phyloP scores from a whole-genome alignment of 1,284 basidiomycete species.

The Caloboletus inedulis region DNA sequence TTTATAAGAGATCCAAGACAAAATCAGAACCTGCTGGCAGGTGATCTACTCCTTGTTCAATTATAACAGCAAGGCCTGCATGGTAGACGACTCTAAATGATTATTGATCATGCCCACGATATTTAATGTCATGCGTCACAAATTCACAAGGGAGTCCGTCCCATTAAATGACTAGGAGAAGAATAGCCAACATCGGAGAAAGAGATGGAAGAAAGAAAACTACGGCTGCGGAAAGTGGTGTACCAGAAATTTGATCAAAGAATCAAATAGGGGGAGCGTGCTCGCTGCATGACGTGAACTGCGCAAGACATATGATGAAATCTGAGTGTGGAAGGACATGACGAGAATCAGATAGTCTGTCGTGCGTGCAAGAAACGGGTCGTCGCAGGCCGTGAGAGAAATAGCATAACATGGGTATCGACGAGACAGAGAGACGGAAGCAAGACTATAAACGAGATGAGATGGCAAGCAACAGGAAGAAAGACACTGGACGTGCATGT shows the following conservation, averaged over 20 bases:
- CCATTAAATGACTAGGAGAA: conserved; percentile 34
- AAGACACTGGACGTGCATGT: conserved; percentile 20
- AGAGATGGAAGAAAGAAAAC: conserved; percentile 7
- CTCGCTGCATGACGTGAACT: conserved; percentile 16
- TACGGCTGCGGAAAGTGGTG: conserved; percentile 17
- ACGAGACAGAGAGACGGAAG: conserved; percentile 20
- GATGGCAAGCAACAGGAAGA: conserved; percentile 13
- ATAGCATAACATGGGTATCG: conserved; percentile 37
- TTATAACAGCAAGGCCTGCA: conserved; percentile 1
- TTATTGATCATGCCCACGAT: conserved; percentile 15
- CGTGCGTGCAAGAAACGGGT: conserved; percentile 32
- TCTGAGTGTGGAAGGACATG: conserved; percentile 27
- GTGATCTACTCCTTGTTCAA: not conserved
- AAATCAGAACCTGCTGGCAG: not conserved
- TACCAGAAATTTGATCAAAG: conserved; percentile 15
- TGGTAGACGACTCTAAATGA: conserved; percentile 12
- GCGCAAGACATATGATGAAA: conserved; percentile 24
- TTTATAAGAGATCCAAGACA: not conserved
- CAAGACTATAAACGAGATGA: conserved; percentile 22
- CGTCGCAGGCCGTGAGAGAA: conserved; percentile 35
- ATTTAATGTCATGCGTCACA: conserved; percentile 19
- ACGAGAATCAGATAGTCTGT: conserved; percentile 35
- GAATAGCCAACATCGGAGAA: conserved; percentile 18
- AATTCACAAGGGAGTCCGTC: conserved; percentile 30
- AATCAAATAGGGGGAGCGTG: conserved; percentile 15